Base-by-base conservation (phyloP, 2,329 filamentous ascomycete species). In the Talaromyces piceae region DNA sequence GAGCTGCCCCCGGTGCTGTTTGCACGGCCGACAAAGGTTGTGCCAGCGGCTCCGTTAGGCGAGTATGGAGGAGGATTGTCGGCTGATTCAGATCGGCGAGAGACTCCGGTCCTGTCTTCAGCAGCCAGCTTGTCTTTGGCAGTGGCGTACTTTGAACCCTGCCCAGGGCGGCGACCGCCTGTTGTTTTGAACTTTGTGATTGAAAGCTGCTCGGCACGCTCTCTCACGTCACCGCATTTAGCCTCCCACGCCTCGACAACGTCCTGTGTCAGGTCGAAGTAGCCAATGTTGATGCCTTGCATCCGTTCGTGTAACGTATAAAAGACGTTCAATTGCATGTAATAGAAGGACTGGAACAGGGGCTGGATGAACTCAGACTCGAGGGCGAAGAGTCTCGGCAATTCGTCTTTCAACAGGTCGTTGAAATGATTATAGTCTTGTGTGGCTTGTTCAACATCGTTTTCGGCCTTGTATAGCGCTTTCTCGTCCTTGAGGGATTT, bases 311-410 rank as follows among this genome's bases (percentile, higher is more conserved):
- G 93, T 49, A 98, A 78, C 1, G 93, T 98, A 72, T 98, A 98
- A 70, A 97, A 98, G 58, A 98, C 88, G 70, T 98, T 98, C 58
- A 98, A 81, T 71, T 98, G 93, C 93, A 98, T 98, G 77, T 97
- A 98, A 74, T 98, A 98, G 75, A 98, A 98, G 8, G 88, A 95
- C 69, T 97, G 93, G 78, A 98, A 98, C 6, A 98, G 81, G 2
- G 93, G 93, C 59, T 88, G 85, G 69, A 98, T 98, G 68, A 98
- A 97, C 69, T 97, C 87, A 57, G 85, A 82, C 70, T 98, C 93
- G 16, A 98, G 81, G 6, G 75, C 70, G 70, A 98, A 98, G 9
- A 98, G 80, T 69, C 90, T 89, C 25, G 93, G 93, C 56, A 98
- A 76, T 72, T 98, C 93, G 16, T 94, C 88, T 74, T 98, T 98